A percentile compares a stretch with the other conserved stretches of the same genome.
Evolutionary conservation across 2,329 filamentous ascomycete species (phyloP).

Genomic region (Cylindrodendrum hubeiense): DNA sequence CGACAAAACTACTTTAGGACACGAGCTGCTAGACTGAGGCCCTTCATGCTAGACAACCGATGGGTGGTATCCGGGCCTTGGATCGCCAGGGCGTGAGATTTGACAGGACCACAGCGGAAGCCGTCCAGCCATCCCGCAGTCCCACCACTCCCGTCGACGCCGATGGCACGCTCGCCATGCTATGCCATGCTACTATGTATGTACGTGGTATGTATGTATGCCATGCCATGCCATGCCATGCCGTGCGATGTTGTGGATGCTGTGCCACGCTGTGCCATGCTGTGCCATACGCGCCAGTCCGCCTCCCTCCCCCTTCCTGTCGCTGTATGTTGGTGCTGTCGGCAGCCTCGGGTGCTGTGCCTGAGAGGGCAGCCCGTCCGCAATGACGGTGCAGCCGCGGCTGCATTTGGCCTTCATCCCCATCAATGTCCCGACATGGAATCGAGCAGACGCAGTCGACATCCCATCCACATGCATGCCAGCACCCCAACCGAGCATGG

Average conservation of each 20-base stretch:
- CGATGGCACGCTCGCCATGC: slow-evolving; percentile 20
- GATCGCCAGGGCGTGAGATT: slow-evolving; percentile 19
- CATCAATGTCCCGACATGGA: slow-evolving; percentile 16
- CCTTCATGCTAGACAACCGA: neutral
- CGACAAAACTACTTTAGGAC: neutral
- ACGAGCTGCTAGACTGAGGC: neutral
- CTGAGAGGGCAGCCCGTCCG: slow-evolving; percentile 20
- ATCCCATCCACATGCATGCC: slow-evolving; percentile 11
- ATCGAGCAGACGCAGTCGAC: slow-evolving; percentile 18
- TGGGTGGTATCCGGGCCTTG: slow-evolving; percentile 18
- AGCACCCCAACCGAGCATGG: slow-evolving; percentile 20
- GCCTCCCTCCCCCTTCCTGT: slow-evolving; percentile 4
- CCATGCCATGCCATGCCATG: slow-evolving; percentile 20
- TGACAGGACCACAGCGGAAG: slow-evolving; percentile 4
- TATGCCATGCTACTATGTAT: neutral
- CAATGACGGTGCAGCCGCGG: slow-evolving; percentile 16
- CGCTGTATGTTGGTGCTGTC: slow-evolving; percentile 17
- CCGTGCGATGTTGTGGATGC: neutral
- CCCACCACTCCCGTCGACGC: slow-evolving; percentile 22
- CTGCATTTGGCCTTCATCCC: slow-evolving; percentile 15
- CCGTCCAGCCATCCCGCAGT: slow-evolving; percentile 16
- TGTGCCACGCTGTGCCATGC: slow-evolving; percentile 14
- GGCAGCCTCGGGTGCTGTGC: slow-evolving; percentile 13
- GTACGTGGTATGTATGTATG: neutral
- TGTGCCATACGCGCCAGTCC: slow-evolving; percentile 2